Evolutionary conservation across 2,329 filamentous ascomycete genomes (phyloP), one percentile per base, ranked within the genome.

Genomic region (Tolypocladium tundrense): DNA sequence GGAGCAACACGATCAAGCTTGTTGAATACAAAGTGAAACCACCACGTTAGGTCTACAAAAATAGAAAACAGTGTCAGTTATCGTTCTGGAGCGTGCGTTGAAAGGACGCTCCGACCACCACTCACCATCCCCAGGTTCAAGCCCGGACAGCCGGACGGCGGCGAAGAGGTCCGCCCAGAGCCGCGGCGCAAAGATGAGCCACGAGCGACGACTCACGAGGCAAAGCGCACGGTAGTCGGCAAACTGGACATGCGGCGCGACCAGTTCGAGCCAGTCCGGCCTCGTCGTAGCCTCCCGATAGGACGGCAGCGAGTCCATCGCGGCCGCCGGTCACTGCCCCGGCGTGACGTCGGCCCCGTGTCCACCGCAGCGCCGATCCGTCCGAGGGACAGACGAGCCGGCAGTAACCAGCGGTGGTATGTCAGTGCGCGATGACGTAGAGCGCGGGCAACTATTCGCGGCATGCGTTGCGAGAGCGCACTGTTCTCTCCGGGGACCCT

Each of bases 111-210:
- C 39, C 35, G 33, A 10, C 16, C 16, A 16, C 33, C 11, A 67
- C 75, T 72, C 59, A 80, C 79, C 78, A 66, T 78, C 69, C 61
- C 73, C 73, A 14, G 75, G 73, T 58, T 77, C 72, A 31, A 79
- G 64, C 7, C 75, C 75, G 10, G 75, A 67, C 1, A 61, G 65
- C 60, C 73, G 70, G 31, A 72, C 70, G 1, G 72, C 66, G 21
- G 68, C 64, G 21, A 83, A 65, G 13, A 81, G 73, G 63, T 83
- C 76, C 60, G 71, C 71, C 82, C 81, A 85, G 21, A 84, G 68
- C 5, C 72, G 75, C 24, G 79, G 78, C 5, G 77, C 77, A 64
- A 85, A 84, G 24, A 75, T 67, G 48, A 62, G 58, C 69, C 78
- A 75, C 62, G 80, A 82, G 11, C 70, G 74, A 45, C 63, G 68